A percentile compares a stretch with the other conserved stretches of the same genome.
phyloP scores from a whole-genome alignment of 2,329 filamentous ascomycete species.

The Botrytis hyacinthi region DNA sequence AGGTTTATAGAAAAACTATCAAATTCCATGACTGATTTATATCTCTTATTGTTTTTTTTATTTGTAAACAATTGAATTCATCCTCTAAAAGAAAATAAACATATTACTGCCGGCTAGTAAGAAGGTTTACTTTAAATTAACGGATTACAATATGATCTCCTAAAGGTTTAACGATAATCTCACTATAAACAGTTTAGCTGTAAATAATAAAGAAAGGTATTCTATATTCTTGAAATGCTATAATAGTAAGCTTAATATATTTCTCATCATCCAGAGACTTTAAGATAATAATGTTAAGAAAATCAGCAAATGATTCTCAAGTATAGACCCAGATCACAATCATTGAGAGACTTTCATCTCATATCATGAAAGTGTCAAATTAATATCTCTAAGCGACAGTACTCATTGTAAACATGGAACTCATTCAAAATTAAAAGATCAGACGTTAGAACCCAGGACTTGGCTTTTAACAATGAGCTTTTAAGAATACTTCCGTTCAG shows the following conservation, averaged over 20 bases:
- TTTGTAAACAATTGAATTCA: background rate
- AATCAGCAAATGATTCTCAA: too few relatives aligned
- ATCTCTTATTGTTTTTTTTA: background rate
- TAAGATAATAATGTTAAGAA: accelerated
- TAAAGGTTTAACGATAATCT: background rate
- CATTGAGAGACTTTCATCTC: accelerated
- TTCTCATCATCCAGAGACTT: accelerated
- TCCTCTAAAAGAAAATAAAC: background rate
- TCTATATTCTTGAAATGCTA: accelerated
- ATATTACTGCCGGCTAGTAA: too few relatives aligned
- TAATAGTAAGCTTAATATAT: background rate
- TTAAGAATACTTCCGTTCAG: too few relatives aligned
- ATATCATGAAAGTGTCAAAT: background rate
- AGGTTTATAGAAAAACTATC: accelerated
- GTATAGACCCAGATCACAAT: accelerated
- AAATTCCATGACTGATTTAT: background rate
- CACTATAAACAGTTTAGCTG: accelerated
- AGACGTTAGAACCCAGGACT: accelerated
- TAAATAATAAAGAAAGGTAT: accelerated
- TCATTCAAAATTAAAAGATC: accelerated
- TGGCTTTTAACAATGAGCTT: too few relatives aligned
- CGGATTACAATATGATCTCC: accelerated
- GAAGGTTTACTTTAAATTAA: background rate
- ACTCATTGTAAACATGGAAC: accelerated
- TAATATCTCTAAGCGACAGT: background rate